Conservation (phyloP, 176 grass and related monocot genomes). For the Elymus sibiricus region DNA sequence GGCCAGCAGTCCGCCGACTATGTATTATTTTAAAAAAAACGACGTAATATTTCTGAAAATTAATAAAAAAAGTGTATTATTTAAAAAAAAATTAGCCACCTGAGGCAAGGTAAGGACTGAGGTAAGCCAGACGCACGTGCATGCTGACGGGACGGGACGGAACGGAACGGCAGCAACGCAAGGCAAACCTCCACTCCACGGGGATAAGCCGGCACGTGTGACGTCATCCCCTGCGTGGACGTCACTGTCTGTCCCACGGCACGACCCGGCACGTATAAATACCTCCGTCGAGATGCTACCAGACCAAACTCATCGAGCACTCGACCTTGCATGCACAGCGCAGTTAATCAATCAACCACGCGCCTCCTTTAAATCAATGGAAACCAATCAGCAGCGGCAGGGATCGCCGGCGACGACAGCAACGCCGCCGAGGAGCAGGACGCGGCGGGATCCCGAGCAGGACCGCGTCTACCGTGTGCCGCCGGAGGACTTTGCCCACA, state of each 20-base stretch:
- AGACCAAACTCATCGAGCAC: background rate
- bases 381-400: background rate
- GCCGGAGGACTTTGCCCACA: slow-evolving; percentile 23
- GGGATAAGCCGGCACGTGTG: background rate
- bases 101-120: too few species aligned
- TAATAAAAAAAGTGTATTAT: too few species aligned
- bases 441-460: slow-evolving; percentile 10
- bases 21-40: too few species aligned
- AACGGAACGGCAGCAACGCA: too few species aligned
- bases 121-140: too few species aligned
- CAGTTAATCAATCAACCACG: background rate
- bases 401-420: background rate
- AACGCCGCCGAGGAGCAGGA: slow-evolving; percentile 11
- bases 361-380: background rate
- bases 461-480: slow-evolving; percentile 32
- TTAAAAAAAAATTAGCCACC: too few species aligned
- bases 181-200: background rate
- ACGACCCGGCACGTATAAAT: background rate
- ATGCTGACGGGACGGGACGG: background rate
- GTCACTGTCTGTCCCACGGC: background rate
- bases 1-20: too few species aligned
- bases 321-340: background rate
- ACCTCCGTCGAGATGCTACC: background rate
- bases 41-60: too few species aligned
- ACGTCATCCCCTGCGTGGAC: background rate